These are phyloP conservation scores for Chromera velia DNA, from an alignment of 73 alveolate species.

Conservation along the genomic window DNA sequence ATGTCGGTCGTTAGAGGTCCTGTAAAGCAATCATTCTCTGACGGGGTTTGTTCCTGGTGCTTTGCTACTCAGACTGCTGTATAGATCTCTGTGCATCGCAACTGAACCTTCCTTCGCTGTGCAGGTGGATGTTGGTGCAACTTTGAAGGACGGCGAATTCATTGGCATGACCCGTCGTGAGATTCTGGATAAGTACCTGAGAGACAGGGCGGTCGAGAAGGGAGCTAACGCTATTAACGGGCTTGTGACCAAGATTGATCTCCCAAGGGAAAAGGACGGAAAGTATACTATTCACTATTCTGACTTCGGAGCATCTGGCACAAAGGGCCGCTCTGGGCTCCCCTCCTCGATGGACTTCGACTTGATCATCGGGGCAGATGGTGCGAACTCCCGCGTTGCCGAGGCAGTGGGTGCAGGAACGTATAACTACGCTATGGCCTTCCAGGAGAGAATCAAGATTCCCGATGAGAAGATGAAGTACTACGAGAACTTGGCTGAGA, in stretches of 20 bases:
- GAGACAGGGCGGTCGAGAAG: conserved; percentile 39
- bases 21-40: too few relatives aligned
- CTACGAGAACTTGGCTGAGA: conserved; percentile 53
- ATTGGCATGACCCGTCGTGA: conserved; percentile 55
- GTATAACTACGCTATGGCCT: conserved; percentile 50
- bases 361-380: conserved; percentile 47
- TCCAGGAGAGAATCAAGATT: conserved; percentile 49
- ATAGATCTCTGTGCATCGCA: too few relatives aligned
- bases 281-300: not conserved
- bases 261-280: conserved; percentile 15
- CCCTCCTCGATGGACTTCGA: too few relatives aligned
- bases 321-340: too few relatives aligned
- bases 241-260: conserved; percentile 16
- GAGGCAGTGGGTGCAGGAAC: conserved; percentile 49
- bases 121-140: conserved; percentile 31
- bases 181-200: conserved; percentile 46
- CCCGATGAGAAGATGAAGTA: conserved; percentile 50
- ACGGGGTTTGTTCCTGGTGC: too few relatives aligned
- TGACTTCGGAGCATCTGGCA: too few relatives aligned
- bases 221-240: conserved; percentile 50
- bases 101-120: not conserved
- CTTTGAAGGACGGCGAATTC: conserved; percentile 42
- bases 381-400: conserved; percentile 51
- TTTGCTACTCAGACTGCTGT: too few relatives aligned
- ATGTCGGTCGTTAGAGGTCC: too few relatives aligned